phyloP scores from a whole-genome alignment of 495 filamentous ascomycete genomes.

The Xylaria castorea region DNA sequence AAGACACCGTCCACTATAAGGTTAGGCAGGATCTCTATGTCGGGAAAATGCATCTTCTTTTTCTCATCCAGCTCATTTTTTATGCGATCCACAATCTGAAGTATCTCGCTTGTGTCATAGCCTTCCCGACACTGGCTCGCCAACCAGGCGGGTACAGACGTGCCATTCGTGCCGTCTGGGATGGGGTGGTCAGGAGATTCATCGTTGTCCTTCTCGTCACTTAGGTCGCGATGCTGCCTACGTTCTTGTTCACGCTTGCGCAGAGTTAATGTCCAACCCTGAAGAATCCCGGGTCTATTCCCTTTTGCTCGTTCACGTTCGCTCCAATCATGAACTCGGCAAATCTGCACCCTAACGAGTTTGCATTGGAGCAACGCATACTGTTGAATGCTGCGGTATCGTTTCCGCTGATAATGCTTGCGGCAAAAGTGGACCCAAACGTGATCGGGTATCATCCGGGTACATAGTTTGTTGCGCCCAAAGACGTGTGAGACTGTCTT shows the following conservation, averaged over 20 bases:
- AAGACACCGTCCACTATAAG: conserved; percentile 21
- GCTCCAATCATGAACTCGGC: conserved; percentile 66
- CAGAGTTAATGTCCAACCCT: conserved; percentile 55
- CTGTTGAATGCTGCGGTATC: conserved; percentile 67
- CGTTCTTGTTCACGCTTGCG: conserved; percentile 62
- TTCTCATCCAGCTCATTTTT: conserved; percentile 40
- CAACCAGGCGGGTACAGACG: conserved; percentile 55
- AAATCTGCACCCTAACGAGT: conserved; percentile 64
- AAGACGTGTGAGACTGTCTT: conserved; percentile 87
- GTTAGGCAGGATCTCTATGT: conserved; percentile 70
- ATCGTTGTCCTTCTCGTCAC: conserved; percentile 42
- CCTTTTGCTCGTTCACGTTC: conserved; percentile 21
- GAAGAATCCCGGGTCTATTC: conserved; percentile 52
- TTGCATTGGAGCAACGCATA: conserved; percentile 67
- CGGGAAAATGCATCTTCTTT: conserved; percentile 57
- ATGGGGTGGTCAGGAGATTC: conserved; percentile 31
- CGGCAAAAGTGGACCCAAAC: conserved; percentile 79
- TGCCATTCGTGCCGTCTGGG: conserved; percentile 42
- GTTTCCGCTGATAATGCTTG: conserved; percentile 82
- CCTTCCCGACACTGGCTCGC: conserved; percentile 38
- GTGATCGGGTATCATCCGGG: conserved; percentile 66
- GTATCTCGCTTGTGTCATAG: conserved; percentile 48
- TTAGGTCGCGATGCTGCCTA: conserved; percentile 32
- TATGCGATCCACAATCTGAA: conserved; percentile 46
- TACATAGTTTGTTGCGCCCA: conserved; percentile 84